Evolutionary conservation across 1,139 yeast genomes (phyloP).

Genomic region (Suhomyces choctaworum): DNA sequence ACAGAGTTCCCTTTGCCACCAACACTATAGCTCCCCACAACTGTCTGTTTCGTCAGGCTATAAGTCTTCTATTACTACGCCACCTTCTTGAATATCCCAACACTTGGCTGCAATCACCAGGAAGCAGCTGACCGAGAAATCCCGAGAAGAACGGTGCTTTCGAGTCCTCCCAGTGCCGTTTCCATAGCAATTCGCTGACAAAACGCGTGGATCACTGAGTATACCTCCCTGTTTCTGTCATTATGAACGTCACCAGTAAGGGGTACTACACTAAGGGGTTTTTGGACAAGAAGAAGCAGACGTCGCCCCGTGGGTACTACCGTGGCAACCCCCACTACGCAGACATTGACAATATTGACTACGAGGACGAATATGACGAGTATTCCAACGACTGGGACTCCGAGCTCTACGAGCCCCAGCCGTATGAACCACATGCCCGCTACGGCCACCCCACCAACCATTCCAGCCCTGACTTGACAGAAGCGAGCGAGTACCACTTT

Average conservation of each 20-base stretch:
- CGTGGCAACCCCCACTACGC: conserved; percentile 6
- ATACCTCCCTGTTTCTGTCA: neutral
- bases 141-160: no score
- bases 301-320: conserved; percentile 14
- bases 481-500: conserved; percentile 1
- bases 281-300: conserved; percentile 18
- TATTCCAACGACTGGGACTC: conserved; percentile 7
- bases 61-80: no score
- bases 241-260: conserved; percentile 25
- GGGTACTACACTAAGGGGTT: conserved; percentile 26
- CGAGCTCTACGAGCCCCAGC: conserved; percentile 4
- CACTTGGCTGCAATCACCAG: no score
- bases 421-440: neutral
- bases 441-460: neutral
- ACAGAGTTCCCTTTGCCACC: no score
- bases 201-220: no score
- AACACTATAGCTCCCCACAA: no score
- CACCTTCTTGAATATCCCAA: no score
- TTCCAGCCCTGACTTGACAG: conserved; percentile 3
- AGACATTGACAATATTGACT: conserved; percentile 7
- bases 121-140: no score
- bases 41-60: no score
- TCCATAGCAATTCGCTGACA: no score
- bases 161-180: no score
- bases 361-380: conserved; percentile 6